Evolutionary conservation across 495 filamentous ascomycete genomes (phyloP).

Genomic region (Hyaloscypha hepaticicola): DNA sequence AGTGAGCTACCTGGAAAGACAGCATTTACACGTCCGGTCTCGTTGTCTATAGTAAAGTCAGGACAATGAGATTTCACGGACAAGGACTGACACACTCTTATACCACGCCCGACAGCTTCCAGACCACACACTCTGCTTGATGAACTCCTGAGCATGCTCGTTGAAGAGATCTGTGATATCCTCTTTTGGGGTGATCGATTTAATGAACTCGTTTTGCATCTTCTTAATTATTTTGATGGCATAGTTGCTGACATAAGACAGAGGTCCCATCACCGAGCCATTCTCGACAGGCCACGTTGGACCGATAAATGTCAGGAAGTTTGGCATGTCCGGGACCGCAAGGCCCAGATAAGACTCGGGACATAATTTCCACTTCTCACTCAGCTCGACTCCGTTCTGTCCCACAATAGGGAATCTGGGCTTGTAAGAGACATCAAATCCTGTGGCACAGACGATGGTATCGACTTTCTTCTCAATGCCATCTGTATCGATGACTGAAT

Average conservation of each 20-base stretch:
- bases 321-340: constrained; percentile 63
- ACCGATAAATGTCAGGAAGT: constrained; percentile 40
- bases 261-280: constrained; percentile 23
- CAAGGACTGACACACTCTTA: constrained; percentile 30
- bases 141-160: constrained; percentile 61
- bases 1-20: constrained; percentile 20
- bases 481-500: constrained; percentile 55
- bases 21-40: constrained; percentile 23
- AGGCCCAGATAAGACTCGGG: constrained; percentile 65
- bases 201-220: constrained; percentile 59
- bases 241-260: constrained; percentile 15
- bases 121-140: constrained; percentile 57
- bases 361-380: constrained; percentile 50
- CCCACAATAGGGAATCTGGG: constrained; percentile 59
- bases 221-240: constrained; percentile 55
- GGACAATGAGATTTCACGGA: background rate
- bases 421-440: constrained; percentile 57
- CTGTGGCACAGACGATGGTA: constrained; percentile 66
- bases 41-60: constrained; percentile 15
- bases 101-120: constrained; percentile 31
- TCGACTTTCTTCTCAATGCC: constrained; percentile 53
- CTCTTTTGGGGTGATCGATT: constrained; percentile 49
- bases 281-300: constrained; percentile 25
- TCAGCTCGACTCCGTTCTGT: constrained; percentile 49
- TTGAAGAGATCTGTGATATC: constrained; percentile 62